phyloP scores from a whole-genome alignment of 805 yeast species.

The Yarrowia sp. region DNA sequence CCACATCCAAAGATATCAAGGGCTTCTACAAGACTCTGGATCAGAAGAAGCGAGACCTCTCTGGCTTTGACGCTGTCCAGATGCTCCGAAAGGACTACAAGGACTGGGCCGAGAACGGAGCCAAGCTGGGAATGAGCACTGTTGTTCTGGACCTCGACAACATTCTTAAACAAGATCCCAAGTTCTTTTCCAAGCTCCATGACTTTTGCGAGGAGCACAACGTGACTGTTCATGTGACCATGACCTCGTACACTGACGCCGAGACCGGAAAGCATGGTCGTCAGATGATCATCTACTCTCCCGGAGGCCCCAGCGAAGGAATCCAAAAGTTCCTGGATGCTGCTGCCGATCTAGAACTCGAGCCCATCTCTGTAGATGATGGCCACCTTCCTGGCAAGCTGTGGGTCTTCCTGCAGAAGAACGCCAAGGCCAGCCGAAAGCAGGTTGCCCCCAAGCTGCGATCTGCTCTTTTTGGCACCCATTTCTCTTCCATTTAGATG shows the following conservation, averaged over 20 bases:
- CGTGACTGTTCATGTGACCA: conserved; percentile 45
- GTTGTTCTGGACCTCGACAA: conserved; percentile 61
- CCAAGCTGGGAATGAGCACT: conserved; percentile 70
- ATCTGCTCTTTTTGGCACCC: conserved; percentile 14
- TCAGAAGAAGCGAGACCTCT: conserved; percentile 57
- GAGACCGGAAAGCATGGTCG: conserved; percentile 40
- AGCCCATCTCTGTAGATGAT: conserved; percentile 28
- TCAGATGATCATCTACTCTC: conserved; percentile 38
- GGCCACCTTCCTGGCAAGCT: conserved; percentile 28
- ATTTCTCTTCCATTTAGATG: background rate
- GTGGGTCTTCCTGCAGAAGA: conserved; percentile 46
- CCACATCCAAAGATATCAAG: conserved; percentile 26
- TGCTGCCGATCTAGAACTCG: background rate
- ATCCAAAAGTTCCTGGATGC: conserved; percentile 5
- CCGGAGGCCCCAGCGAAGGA: background rate
- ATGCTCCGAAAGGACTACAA: conserved; percentile 82
- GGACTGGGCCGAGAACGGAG: conserved; percentile 47
- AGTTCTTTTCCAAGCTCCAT: conserved; percentile 35
- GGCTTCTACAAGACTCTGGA: conserved; percentile 40
- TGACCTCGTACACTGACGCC: conserved; percentile 45
- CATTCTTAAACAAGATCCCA: conserved; percentile 40
- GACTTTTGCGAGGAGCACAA: conserved; percentile 37
- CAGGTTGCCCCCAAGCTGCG: conserved; percentile 70
- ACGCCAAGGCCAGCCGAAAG: conserved; percentile 69
- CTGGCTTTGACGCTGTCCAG: conserved; percentile 57